Evolutionary conservation across 2,329 filamentous ascomycete genomes (phyloP), one percentile per base, ranked within the genome.

Genomic region (Phaeoacremonium minimum): DNA sequence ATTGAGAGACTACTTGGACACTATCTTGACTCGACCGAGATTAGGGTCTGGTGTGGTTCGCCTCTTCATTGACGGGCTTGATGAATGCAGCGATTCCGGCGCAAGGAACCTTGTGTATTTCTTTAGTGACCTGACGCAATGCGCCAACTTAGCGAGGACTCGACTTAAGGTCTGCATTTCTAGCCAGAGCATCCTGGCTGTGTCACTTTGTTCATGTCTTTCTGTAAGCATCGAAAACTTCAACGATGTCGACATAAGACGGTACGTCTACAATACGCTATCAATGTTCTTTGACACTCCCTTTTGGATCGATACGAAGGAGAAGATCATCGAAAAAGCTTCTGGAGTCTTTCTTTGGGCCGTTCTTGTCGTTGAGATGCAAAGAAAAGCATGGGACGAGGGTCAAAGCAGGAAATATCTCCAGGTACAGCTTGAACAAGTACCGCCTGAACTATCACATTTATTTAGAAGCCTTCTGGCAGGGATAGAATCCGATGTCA

Each of bases 11-110:
- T n/a, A n/a, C n/a, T 26, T 26, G 9, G n/a, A n/a, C 9, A n/a
- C 9, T 9, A 26, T 26, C 2, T 26, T 26, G 9, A n/a, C 22
- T n/a, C n/a, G 9, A n/a, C 16, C 14, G n/a, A n/a, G n/a, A n/a
- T n/a, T n/a, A n/a, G n/a, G n/a, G n/a, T n/a, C n/a, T n/a, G n/a
- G n/a, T n/a, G n/a, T n/a, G n/a, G n/a, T n/a, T n/a, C n/a, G n/a
- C n/a, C n/a, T 47, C 13, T 46, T 46, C 30, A 38, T 47, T n/a
- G 43, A 47, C 28, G 43, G 33, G 4, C 28, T 47, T 3, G 45
- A 47, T 36, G 43, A 47, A 29, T 46, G 43, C 28, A 18, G 30
- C 16, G 22, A 9, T 9, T 9, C 9, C 19, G 28, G 9, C 12
- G 7, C 30, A 28, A 4, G 14, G 18, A 15, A 3, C 8, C 22